These are phyloP conservation scores for Jimgerdemannia lactiflua DNA, from an alignment of 192 early-diverging fungal genomes.

Conservation along the genomic window DNA sequence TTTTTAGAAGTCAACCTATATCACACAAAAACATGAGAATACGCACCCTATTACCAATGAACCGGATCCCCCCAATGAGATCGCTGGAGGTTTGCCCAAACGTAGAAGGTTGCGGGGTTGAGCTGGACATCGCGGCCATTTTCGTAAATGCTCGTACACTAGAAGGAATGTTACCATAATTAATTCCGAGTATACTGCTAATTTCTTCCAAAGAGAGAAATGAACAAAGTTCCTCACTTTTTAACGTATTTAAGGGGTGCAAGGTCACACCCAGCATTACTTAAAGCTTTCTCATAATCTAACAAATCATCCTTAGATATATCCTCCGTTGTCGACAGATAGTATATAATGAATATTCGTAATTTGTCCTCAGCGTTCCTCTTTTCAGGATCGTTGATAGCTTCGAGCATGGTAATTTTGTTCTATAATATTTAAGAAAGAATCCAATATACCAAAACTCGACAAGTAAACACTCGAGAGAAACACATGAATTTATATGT, in stretches of 20 bases:
- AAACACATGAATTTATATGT: background rate
- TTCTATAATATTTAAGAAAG: conserved; percentile 31
- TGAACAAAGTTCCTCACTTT: conserved; percentile 46
- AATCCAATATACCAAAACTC: too few relatives aligned
- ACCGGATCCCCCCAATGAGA: conserved; percentile 59
- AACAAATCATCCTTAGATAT: conserved; percentile 80
- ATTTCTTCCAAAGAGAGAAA: background rate
- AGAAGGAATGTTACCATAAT: background rate
- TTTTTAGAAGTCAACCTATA: too few relatives aligned
- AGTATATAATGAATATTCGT: conserved; percentile 86
- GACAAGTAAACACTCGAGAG: background rate
- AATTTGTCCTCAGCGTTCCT: conserved; percentile 85
- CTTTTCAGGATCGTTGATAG: conserved; percentile 79
- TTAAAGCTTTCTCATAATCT: conserved; percentile 79
- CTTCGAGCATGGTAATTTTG: conserved; percentile 77
- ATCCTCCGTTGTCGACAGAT: conserved; percentile 68
- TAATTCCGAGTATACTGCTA: background rate
- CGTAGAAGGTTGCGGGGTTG: conserved; percentile 34
- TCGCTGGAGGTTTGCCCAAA: conserved; percentile 47
- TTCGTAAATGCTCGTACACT: conserved; percentile 56
- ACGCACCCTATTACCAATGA: conserved; percentile 67
- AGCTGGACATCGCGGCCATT: conserved; percentile 55
- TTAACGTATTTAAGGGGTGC: conserved; percentile 81
- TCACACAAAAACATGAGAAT: background rate
- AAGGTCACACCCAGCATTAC: conserved; percentile 69